phyloP scores from a whole-genome alignment of 148 eudicot species.

The Silene uniflora region DNA sequence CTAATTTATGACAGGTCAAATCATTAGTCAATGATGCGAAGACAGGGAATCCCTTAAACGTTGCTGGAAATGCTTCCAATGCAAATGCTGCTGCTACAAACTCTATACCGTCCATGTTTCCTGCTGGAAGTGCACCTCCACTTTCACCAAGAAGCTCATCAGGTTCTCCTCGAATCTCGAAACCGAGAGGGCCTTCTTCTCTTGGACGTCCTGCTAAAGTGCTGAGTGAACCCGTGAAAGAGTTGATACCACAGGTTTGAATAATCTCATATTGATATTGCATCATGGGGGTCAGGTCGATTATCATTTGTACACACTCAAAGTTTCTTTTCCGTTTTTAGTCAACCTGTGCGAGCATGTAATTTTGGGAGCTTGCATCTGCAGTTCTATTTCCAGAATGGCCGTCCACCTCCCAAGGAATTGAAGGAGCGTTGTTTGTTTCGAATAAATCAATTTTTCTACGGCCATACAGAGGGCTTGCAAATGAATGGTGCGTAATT shows the following conservation, averaged over 20 bases:
- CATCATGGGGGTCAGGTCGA: neutral
- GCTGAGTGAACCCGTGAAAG: slow-evolving; percentile 79
- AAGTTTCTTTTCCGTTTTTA: neutral
- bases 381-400: slow-evolving; percentile 95
- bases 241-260: slow-evolving; percentile 85
- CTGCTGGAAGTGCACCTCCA: slow-evolving; percentile 98
- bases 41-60: slow-evolving; percentile 65
- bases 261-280: neutral
- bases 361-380: slow-evolving; percentile 17
- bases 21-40: slow-evolving; percentile 82
- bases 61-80: slow-evolving; percentile 59
- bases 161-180: slow-evolving; percentile 88
- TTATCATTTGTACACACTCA: neutral
- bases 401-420: slow-evolving; percentile 91
- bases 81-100: slow-evolving; percentile 67
- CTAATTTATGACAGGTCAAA: slow-evolving; percentile 60
- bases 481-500: slow-evolving; percentile 69
- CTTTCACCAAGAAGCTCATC: slow-evolving; percentile 98
- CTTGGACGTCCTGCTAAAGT: slow-evolving; percentile 73
- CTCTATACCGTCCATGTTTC: slow-evolving; percentile 93
- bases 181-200: slow-evolving; percentile 77
- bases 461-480: slow-evolving; percentile 84
- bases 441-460: slow-evolving; percentile 89
- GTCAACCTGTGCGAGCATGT: slow-evolving; percentile 1
- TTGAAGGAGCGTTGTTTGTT: slow-evolving; percentile 79